These are phyloP conservation scores for Scolecobasidium constrictum DNA, from an alignment of 2,329 filamentous ascomycete genomes.

Conservation along the genomic window DNA sequence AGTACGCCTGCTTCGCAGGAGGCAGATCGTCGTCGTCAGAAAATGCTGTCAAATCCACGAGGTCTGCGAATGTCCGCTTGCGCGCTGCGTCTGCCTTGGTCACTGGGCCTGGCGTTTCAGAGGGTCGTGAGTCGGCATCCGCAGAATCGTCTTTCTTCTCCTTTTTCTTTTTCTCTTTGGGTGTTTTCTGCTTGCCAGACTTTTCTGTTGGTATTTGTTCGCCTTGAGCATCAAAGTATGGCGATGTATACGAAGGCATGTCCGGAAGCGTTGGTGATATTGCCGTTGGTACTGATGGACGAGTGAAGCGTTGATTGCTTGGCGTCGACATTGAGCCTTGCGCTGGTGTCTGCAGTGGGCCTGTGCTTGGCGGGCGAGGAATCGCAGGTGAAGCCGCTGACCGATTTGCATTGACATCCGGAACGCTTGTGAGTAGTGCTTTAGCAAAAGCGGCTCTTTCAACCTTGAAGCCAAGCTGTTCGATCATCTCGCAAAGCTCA, in stretches of 20 bases:
- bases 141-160: slow-evolving; percentile 2
- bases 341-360: too few species aligned
- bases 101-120: slow-evolving; percentile 18
- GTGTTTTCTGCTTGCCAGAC: slow-evolving; percentile 22
- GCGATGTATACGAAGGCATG: too few species aligned
- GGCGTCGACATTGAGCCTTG: too few species aligned
- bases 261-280: too few species aligned
- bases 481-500: slow-evolving; percentile 42
- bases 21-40: slow-evolving; percentile 33
- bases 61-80: slow-evolving; percentile 42
- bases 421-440: slow-evolving; percentile 35
- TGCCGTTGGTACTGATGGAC: too few species aligned
- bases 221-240: too few species aligned
- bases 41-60: slow-evolving; percentile 40
- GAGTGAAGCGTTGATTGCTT: too few species aligned
- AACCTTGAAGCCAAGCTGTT: slow-evolving; percentile 36
- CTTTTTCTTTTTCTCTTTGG: slow-evolving; percentile 17
- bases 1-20: slow-evolving; percentile 16
- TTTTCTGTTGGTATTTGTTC: too few species aligned
- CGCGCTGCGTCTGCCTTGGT: slow-evolving; percentile 45
- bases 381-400: too few species aligned
- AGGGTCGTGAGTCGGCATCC: slow-evolving; percentile 6
- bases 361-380: too few species aligned
- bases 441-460: slow-evolving; percentile 44
- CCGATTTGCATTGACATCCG: slow-evolving; percentile 25